These are phyloP conservation scores for Baorangia bicolor DNA, from an alignment of 768 basidiomycete species.

Conservation along the genomic window DNA sequence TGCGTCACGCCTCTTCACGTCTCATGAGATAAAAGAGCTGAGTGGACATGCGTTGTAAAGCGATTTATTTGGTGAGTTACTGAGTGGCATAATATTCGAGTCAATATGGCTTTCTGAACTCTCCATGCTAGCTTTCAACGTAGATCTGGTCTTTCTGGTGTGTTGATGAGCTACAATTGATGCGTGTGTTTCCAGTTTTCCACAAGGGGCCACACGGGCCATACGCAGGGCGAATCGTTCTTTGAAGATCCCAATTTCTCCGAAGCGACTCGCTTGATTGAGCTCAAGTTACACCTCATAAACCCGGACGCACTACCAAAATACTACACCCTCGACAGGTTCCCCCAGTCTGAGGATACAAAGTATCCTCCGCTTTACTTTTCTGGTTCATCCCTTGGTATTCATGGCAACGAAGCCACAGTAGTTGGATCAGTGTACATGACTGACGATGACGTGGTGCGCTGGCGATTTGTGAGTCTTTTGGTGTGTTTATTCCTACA, in stretches of 20 bases:
- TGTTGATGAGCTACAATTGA: slow-evolving; percentile 3
- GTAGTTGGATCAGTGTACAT: slow-evolving; percentile 53
- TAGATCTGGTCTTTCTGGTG: slow-evolving; percentile 23
- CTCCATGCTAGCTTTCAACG: slow-evolving; percentile 47
- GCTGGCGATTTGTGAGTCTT: slow-evolving; percentile 60
- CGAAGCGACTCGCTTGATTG: slow-evolving; percentile 65
- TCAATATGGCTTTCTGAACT: neutral
- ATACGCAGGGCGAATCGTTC: slow-evolving; percentile 33
- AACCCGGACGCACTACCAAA: slow-evolving; percentile 24
- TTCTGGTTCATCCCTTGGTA: slow-evolving; percentile 43
- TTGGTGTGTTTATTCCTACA: neutral
- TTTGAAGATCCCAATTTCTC: slow-evolving; percentile 55
- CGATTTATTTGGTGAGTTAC: slow-evolving; percentile 28
- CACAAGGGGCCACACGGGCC: slow-evolving; percentile 23
- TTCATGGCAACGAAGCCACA: slow-evolving; percentile 41
- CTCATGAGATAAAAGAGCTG: slow-evolving; percentile 33
- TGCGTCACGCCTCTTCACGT: slow-evolving; percentile 26
- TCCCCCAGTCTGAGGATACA: slow-evolving; percentile 22
- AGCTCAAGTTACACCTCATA: slow-evolving; percentile 52
- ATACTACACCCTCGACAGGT: slow-evolving; percentile 19
- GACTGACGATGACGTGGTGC: slow-evolving; percentile 44
- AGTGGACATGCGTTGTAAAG: slow-evolving; percentile 8
- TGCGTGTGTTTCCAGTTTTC: slow-evolving; percentile 6
- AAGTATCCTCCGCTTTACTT: slow-evolving; percentile 48
- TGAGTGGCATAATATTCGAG: slow-evolving; percentile 7